Evolutionary conservation across 2,329 filamentous ascomycete genomes (phyloP), one percentile per base, ranked within the genome.

Genomic region (Ascomycota sp.): DNA sequence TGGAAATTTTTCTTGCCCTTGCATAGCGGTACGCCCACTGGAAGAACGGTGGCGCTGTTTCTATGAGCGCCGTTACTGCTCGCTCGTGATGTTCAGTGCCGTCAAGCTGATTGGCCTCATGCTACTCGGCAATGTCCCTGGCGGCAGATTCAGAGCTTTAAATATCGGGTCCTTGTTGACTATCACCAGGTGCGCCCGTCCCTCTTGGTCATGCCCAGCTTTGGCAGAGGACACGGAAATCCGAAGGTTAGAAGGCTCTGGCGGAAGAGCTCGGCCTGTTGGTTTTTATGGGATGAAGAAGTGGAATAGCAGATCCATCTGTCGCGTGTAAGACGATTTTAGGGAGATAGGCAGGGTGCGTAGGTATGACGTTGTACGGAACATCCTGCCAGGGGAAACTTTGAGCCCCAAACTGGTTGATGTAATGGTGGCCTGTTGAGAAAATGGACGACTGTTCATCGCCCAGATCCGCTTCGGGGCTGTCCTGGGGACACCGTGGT

Each of bases 321-420:
- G 31, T 27, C 17, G 29, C 13, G 8, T 25, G 20, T 2, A 25
- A 31, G 7, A 1, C 7, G 3, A 30, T 19, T 12, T 21, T 21
- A 5, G 34, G 30, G 2, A 32, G 51, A 29, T 65, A 66, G 0
- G 62, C 62, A 1, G 54, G 56, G 34, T 66, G 63, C 0, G 58
- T 48, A 0, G 61, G 61, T 25, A 65, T 45, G 1, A 50, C 48
- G 27, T 38, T 50, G 10, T 30, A 5, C 27, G 31, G 22, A 3
- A 6, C 13, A 7, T 23, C 21, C 10, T 23, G n/a, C n/a, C n/a
- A n/a, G n/a, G n/a, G n/a, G n/a, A n/a, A n/a, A n/a, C n/a, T n/a
- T n/a, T n/a, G n/a, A n/a, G n/a, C n/a, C n/a, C n/a, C n/a, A n/a
- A n/a, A n/a, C n/a, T n/a, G n/a, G n/a, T n/a, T n/a, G n/a, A n/a